Evolutionary conservation across 164 flowering plant genomes (phyloP), one percentile per base, ranked within the genome.

Genomic region (Aristolochia californica): DNA sequence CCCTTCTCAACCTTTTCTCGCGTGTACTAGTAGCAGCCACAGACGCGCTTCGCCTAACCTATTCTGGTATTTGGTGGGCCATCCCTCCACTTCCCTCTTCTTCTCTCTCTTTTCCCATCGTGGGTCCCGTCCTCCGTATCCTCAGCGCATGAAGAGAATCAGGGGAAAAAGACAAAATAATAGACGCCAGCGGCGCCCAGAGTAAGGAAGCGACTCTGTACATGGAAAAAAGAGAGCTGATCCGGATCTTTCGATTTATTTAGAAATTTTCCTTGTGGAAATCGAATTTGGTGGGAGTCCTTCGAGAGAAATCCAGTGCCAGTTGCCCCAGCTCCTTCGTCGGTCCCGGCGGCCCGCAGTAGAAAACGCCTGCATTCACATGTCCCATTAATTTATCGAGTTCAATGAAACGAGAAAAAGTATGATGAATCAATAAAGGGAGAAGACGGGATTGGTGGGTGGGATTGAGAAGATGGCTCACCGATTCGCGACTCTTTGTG

Each of bases 201-300:
- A 34, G 1, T 34, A 34, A 13, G 22, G 23, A 60, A 38, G 48
- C 18, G 30, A 16, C 55, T 22, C 18, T 50, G 63, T 40, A 13
- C 50, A 28, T 17, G 11, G 43, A 16, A 27, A 25, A 1, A 16
- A 53, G 18, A 15, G 56, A 13, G 18, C 30, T 7, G 4, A 28
- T 2, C 30, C 7, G 4, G 56, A 13, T 18, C 21, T 18, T 20
- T 17, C 26, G 40, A 11, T 15, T 34, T 11, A 0, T 18, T 69
- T 59, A 78, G 58, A 78, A 78, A 47, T 78, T 78, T 59, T 78
- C 82, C 62, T 78, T 78, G 48, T 78, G 79, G 65, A 78, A 78
- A 22, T 78, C 82, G 66, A 78, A 78, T 30, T 71, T 75, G 66
- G 82, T 78, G 56, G 67, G 55, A n/a, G 79, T 78, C 47, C 43